Base-by-base conservation (phyloP, 1,139 yeast species). In the Starmera stellimalicola region DNA sequence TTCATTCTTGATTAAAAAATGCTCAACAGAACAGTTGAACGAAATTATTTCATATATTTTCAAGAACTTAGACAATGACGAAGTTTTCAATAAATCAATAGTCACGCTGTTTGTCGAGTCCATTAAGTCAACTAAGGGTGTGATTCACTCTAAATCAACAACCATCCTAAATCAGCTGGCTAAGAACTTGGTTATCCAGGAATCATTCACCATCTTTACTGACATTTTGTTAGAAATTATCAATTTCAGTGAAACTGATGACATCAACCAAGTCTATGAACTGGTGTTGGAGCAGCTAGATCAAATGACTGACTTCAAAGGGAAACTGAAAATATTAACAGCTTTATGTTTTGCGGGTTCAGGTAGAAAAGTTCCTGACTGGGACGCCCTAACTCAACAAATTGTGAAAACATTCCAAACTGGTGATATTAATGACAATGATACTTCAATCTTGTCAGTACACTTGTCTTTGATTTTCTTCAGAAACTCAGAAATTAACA, bases 1-100 rank as follows among this genome's bases (percentile, higher is more conserved):
- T 33, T 83, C 96, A 0, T 91, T 82, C 47, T 63, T 91, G 39
- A 63, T 91, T 10, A 72, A 94, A 51, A 85, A 84, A 54, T 69
- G 82, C 47, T 65, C 65, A 15, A 54, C 65, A 0, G 68, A 65
- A 2, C 62, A 71, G 5, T 58, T 87, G 31, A 50, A 54, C 3
- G 43, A 50, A 0, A 69, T 81, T 28, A 58, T 82, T 6, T 50
- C 59, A 2, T 71, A 64, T 43, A 63, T 80, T 5, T 63, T 84
- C 34, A 48, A 56, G n/a, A 71, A 71, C 20, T 65, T 72, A 24
- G 58, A 57, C 3, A 67, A 65, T 30, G 24, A 22, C 7, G 57
- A 52, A 2, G 63, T 64, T 11, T 75, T 73, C 46, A 62, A 68
- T 39, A 73, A 66, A 18, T 73, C 94, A 0, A 55, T 83, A 31